Conservation (phyloP, 2,329 filamentous ascomycete species). For the Basipetospora chlamydospora region DNA sequence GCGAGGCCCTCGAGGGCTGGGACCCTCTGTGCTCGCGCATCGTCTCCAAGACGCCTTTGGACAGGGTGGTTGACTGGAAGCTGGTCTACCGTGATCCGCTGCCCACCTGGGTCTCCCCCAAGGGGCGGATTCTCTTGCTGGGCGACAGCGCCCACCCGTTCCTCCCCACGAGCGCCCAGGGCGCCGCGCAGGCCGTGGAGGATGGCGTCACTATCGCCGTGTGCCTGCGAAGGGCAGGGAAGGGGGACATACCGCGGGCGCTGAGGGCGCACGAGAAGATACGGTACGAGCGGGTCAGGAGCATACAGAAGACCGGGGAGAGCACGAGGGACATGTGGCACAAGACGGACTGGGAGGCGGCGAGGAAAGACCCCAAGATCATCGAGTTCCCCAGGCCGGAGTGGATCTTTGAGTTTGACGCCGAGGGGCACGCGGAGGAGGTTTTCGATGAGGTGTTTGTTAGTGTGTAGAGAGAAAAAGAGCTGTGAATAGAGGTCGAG, state of each 20-base stretch:
- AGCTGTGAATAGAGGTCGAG: too few species aligned
- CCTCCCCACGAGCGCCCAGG: constrained; percentile 24
- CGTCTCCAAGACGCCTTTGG: constrained; percentile 27
- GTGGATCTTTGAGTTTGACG: constrained; percentile 30
- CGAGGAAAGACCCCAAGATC: constrained; percentile 26
- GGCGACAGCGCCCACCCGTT: constrained; percentile 26
- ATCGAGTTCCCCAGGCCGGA: constrained; percentile 28
- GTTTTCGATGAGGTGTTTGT: constrained; percentile 9
- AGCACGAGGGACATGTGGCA: constrained; percentile 33
- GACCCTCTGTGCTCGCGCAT: constrained; percentile 20
- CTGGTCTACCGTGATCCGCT: constrained; percentile 33
- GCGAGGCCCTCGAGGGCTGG: constrained; percentile 35
- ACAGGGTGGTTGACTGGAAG: constrained; percentile 31
- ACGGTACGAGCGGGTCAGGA: constrained; percentile 24
- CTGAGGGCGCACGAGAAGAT: constrained; percentile 23
- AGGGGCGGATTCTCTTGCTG: constrained; percentile 21
- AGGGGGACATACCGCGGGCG: constrained; percentile 15
- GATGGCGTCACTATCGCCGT: constrained; percentile 24
- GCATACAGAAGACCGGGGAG: constrained; percentile 28
- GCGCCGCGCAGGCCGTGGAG: constrained; percentile 25
- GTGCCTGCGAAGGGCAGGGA: constrained; percentile 14
- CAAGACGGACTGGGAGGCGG: constrained; percentile 29
- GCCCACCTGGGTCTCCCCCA: constrained; percentile 23
- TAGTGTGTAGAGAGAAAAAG: too few species aligned
- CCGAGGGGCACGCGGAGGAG: constrained; percentile 22